Conservation (phyloP, 176 grass and related monocot genomes). For the Stipa capillata region DNA sequence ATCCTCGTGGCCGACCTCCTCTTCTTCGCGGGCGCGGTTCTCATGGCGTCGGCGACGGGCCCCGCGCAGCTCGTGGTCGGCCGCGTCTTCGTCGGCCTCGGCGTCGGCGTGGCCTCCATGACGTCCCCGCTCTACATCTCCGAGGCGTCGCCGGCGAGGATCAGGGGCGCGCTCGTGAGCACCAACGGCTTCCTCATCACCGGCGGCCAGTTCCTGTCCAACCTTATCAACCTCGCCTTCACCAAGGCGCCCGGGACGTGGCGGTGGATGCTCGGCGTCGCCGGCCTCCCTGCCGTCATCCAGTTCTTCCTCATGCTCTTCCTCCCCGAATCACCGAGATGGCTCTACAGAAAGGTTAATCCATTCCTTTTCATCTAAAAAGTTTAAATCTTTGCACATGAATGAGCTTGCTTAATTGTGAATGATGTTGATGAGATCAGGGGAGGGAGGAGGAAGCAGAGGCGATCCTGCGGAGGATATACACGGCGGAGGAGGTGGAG, state of each 20-base stretch:
- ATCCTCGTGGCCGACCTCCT: slow-evolving; percentile 52
- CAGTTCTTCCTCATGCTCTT: slow-evolving; percentile 58
- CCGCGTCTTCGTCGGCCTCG: slow-evolving; percentile 59
- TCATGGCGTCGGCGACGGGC: slow-evolving; percentile 45
- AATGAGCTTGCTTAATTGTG: too few species aligned
- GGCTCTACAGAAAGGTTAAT: slow-evolving; percentile 60
- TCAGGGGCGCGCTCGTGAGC: slow-evolving; percentile 72
- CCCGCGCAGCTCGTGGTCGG: slow-evolving; percentile 39
- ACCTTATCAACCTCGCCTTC: slow-evolving; percentile 75
- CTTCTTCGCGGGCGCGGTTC: slow-evolving; percentile 58
- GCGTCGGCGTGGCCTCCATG: slow-evolving; percentile 85
- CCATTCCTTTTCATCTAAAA: background rate
- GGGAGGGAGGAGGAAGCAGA: slow-evolving; percentile 41
- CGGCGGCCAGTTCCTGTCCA: slow-evolving; percentile 64
- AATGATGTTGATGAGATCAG: background rate
- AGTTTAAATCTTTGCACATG: background rate
- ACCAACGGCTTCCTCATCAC: slow-evolving; percentile 75
- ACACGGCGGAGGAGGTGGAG: slow-evolving; percentile 39
- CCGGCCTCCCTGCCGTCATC: slow-evolving; percentile 47
- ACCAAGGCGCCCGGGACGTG: slow-evolving; percentile 63
- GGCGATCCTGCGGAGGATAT: slow-evolving; percentile 41
- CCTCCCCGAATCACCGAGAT: slow-evolving; percentile 63
- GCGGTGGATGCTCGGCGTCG: slow-evolving; percentile 81
- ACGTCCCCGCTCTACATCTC: slow-evolving; percentile 73
- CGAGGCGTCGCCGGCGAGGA: slow-evolving; percentile 56